Evolutionary conservation across 768 basidiomycete genomes (phyloP), one percentile per base, ranked within the genome.

Genomic region (Heimioporus sp.): DNA sequence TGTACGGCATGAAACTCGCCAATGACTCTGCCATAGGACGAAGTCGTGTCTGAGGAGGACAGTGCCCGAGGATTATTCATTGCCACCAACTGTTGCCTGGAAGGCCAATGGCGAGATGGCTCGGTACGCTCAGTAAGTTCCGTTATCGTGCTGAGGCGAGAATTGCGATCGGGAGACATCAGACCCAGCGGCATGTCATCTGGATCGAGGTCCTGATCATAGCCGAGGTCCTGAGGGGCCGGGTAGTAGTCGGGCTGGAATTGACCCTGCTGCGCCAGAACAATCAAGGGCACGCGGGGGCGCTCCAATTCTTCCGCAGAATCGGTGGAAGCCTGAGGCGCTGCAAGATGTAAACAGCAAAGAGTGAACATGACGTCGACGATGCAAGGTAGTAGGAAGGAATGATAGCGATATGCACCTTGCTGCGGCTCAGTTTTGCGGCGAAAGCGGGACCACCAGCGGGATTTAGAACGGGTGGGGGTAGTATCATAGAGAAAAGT

Each of bases 51-150:
- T 12, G 41, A 65, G 11, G 64, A 68, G 43, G 63, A 66, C 36
- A 61, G 64, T 19, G 76, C 70, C 30, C 75, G 74, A 13, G 75
- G 72, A 19, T 71, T 70, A 49, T 72, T 70, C 49, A 74, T 71
- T 37, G 70, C 62, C 31, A 68, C 56, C 30, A 74, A 68, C 37
- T 73, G 72, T 46, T 73, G 73, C 37, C 69, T 69, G 28, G 76
- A 71, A 28, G 74, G 73, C 73, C 77, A 78, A 38, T 73, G 71
- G 15, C 76, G 74, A 13, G 81, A 80, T 34, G 75, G 72, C 55
- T 83, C 85, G 34, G 86, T 83, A 32, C 75, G 75, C 63, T 90
- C 87, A 15, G 86, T 84, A 42, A 66, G 70, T 68, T 90, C 87
- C 20, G 79, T 75, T 53, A 90, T 90, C 5, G 83, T 86, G 52